Evolutionary conservation across 441 rosid genomes (phyloP).

Genomic region (Geranium incanum): DNA sequence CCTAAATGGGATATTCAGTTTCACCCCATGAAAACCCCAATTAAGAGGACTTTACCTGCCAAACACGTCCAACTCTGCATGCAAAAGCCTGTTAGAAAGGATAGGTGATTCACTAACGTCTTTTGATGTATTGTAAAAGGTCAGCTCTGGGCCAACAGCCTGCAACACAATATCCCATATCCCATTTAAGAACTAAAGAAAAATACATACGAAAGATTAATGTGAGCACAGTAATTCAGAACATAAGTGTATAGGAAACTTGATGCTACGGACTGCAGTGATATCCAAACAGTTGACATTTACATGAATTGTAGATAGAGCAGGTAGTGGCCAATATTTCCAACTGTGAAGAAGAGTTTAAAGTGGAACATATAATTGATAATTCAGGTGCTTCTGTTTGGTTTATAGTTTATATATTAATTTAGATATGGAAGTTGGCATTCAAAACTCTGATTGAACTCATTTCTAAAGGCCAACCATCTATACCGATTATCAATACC

Average conservation of each 20-base stretch:
- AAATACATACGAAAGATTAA: slow-evolving; percentile 11
- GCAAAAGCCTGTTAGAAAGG: slow-evolving; percentile 82
- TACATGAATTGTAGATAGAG: not conserved
- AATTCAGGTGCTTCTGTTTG: no score
- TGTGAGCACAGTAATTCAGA: not conserved
- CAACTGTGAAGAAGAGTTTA: not conserved
- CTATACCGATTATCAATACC: not conserved
- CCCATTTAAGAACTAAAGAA: slow-evolving; percentile 15
- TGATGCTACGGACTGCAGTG: not conserved
- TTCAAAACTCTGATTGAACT: not conserved
- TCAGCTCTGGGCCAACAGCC: slow-evolving; percentile 96
- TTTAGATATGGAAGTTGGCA: no score
- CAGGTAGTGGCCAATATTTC: not conserved
- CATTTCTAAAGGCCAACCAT: not conserved
- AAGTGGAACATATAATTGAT: not conserved
- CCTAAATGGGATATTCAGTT: not conserved
- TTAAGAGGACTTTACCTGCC: slow-evolving; percentile 46
- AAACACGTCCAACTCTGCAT: slow-evolving; percentile 81
- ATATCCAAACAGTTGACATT: not conserved
- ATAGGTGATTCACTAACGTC: slow-evolving; percentile 57
- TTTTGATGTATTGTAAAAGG: slow-evolving; percentile 78
- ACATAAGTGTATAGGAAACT: not conserved
- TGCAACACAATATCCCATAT: slow-evolving; percentile 33
- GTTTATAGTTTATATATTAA: no score
- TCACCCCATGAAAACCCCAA: not conserved